phyloP scores from a whole-genome alignment of 192 early-diverging fungal species.

The Coemansia sp. region DNA sequence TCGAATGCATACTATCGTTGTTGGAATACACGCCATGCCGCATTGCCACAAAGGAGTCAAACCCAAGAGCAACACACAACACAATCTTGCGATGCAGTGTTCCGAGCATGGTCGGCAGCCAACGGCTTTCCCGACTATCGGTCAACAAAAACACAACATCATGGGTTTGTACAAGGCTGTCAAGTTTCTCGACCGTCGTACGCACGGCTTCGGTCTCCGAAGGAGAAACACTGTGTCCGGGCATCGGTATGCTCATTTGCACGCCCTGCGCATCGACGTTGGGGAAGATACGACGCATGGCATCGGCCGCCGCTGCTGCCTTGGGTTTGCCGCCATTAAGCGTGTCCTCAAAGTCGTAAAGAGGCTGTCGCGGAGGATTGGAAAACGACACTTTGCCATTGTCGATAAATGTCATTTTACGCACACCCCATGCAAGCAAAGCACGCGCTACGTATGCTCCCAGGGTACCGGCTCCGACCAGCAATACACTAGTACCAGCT shows the following conservation, averaged over 20 bases:
- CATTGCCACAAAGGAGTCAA: conserved; percentile 96
- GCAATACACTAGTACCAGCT: conserved; percentile 71
- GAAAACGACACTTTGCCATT: conserved; percentile 90
- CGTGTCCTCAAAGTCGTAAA: conserved; percentile 89
- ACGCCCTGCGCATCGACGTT: conserved; percentile 70
- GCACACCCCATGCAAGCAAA: conserved; percentile 90
- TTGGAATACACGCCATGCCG: conserved; percentile 72
- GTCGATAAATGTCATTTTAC: conserved; percentile 93
- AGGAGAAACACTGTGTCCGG: conserved; percentile 74
- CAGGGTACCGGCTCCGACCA: conserved; percentile 92
- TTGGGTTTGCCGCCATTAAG: conserved; percentile 84
- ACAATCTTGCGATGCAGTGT: conserved; percentile 73
- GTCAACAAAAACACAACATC: conserved; percentile 91
- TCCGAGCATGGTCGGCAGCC: conserved; percentile 90
- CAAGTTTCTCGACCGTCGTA: conserved; percentile 55
- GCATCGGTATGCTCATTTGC: conserved; percentile 89
- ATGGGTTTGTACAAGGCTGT: conserved; percentile 68
- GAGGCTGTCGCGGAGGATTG: conserved; percentile 93
- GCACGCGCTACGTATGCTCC: conserved; percentile 89
- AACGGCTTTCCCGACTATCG: conserved; percentile 93
- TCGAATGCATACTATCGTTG: conserved; percentile 2
- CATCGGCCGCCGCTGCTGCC: conserved; percentile 80
- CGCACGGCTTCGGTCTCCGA: conserved; percentile 23
- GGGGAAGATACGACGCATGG: conserved; percentile 76
- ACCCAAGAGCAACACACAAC: conserved; percentile 92